phyloP scores from a whole-genome alignment of 2,329 filamentous ascomycete species.

The Fusarium miscanthi region DNA sequence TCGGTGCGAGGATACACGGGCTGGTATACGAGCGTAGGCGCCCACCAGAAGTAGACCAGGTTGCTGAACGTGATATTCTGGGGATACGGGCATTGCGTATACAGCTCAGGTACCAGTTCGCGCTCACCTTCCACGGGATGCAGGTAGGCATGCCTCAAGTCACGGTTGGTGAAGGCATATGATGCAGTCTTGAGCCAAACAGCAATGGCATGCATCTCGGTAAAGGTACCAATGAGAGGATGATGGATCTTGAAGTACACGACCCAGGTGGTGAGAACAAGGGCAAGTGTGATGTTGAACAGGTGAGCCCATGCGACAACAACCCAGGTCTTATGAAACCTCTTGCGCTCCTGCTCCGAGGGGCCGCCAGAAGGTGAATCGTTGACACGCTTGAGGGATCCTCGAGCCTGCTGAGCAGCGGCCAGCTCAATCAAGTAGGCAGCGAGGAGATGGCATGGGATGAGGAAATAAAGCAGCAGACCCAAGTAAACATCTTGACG shows the following conservation, averaged over 20 bases:
- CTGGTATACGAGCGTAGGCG: conserved; percentile 95
- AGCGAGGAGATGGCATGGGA: conserved; percentile 89
- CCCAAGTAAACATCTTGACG: conserved; percentile 81
- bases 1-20: conserved; percentile 91
- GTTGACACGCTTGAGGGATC: conserved; percentile 67
- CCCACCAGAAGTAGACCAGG: conserved; percentile 97
- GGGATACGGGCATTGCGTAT: conserved; percentile 86
- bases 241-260: conserved; percentile 95
- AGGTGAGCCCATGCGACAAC: conserved; percentile 83
- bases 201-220: conserved; percentile 90
- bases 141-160: conserved; percentile 89
- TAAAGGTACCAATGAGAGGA: conserved; percentile 90
- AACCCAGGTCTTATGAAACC: conserved; percentile 81
- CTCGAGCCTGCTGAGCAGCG: conserved; percentile 82
- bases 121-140: conserved; percentile 76
- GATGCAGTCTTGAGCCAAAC: conserved; percentile 97
- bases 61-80: conserved; percentile 90
- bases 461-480: conserved; percentile 82
- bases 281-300: conserved; percentile 83
- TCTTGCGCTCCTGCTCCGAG: conserved; percentile 69
- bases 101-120: conserved; percentile 82
- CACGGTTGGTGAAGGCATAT: conserved; percentile 96
- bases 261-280: conserved; percentile 82
- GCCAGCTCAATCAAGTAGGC: conserved; percentile 90
- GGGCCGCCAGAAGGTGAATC: conserved; percentile 59